Conservation (phyloP, 2,329 filamentous ascomycete genomes). For the Plenodomus tracheiphilus region DNA sequence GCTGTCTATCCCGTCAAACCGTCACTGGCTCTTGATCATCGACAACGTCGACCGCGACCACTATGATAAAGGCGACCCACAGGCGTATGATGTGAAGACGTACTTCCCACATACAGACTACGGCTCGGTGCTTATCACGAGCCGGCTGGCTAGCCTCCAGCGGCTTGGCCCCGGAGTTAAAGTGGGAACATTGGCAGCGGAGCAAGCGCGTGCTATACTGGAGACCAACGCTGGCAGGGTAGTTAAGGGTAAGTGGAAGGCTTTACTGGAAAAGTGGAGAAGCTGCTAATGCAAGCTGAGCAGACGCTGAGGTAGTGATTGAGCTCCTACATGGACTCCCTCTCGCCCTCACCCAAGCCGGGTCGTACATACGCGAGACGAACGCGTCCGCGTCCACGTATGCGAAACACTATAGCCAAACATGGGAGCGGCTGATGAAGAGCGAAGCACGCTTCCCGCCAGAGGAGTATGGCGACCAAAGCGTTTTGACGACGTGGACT, state of each 20-base stretch:
- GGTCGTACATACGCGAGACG: conserved; percentile 26
- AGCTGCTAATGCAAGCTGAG: conserved; percentile 5
- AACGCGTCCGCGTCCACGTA: conserved; percentile 18
- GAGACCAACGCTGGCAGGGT: conserved; percentile 17
- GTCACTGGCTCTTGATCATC: conserved; percentile 20
- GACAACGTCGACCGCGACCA: conserved; percentile 26
- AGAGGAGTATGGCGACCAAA: conserved; percentile 26
- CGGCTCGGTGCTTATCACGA: conserved; percentile 23
- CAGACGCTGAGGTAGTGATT: conserved; percentile 17
- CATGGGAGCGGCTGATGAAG: conserved; percentile 29
- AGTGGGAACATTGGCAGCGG: conserved; percentile 21
- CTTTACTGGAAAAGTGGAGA: conserved; percentile 12
- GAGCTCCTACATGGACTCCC: conserved; percentile 23
- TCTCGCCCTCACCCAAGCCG: conserved; percentile 25
- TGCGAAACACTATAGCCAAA: conserved; percentile 28
- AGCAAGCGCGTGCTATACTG: conserved; percentile 18
- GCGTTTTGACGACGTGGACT: conserved; percentile 38
- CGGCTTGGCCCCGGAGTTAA: conserved; percentile 32
- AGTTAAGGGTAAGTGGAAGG: conserved; percentile 16
- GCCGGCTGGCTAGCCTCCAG: conserved; percentile 17
- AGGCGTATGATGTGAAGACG: conserved; percentile 18
- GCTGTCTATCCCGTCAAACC: conserved; percentile 19
- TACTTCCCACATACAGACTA: conserved; percentile 22
- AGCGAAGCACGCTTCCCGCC: conserved; percentile 12
- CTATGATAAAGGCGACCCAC: conserved; percentile 4